These are phyloP conservation scores for Hypoxylon sp. DNA, from an alignment of 2,329 filamentous ascomycete species.

Conservation along the genomic window DNA sequence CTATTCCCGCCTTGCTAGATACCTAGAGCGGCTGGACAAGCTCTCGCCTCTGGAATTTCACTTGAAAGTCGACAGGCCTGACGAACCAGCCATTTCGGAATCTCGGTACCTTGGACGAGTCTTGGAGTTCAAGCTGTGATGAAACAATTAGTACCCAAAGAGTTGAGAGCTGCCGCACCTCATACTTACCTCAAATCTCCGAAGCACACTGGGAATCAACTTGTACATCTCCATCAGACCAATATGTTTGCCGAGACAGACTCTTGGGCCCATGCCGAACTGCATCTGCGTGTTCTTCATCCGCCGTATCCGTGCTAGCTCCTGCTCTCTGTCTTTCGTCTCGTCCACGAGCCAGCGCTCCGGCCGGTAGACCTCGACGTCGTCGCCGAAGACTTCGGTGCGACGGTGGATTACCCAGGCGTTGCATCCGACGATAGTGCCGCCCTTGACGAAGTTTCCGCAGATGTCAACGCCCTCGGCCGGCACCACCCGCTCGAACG, in stretches of 20 bases:
- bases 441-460: conserved; percentile 19
- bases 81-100: conserved; percentile 28
- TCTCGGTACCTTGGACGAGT: conserved; percentile 15
- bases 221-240: conserved; percentile 26
- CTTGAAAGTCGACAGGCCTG: conserved; percentile 13
- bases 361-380: conserved; percentile 44
- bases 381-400: conserved; percentile 43
- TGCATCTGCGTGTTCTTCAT: conserved; percentile 23
- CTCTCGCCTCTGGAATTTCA: conserved; percentile 13
- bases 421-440: conserved; percentile 44
- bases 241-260: conserved; percentile 23
- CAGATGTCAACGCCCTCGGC: conserved; percentile 15
- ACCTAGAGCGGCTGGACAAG: conserved; percentile 16
- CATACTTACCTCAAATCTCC: conserved; percentile 3
- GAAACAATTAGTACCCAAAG: neutral
- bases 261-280: conserved; percentile 18
- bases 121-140: conserved; percentile 13
- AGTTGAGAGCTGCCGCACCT: neutral
- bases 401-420: conserved; percentile 45
- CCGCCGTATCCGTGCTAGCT: conserved; percentile 8
- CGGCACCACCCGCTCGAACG: conserved; percentile 25
- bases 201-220: conserved; percentile 24
- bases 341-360: conserved; percentile 41
- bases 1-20: too few species aligned
- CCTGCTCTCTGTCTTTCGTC: conserved; percentile 10